Conservation (phyloP, 2,329 filamentous ascomycete species). For the Aaosphaeria arxii region DNA sequence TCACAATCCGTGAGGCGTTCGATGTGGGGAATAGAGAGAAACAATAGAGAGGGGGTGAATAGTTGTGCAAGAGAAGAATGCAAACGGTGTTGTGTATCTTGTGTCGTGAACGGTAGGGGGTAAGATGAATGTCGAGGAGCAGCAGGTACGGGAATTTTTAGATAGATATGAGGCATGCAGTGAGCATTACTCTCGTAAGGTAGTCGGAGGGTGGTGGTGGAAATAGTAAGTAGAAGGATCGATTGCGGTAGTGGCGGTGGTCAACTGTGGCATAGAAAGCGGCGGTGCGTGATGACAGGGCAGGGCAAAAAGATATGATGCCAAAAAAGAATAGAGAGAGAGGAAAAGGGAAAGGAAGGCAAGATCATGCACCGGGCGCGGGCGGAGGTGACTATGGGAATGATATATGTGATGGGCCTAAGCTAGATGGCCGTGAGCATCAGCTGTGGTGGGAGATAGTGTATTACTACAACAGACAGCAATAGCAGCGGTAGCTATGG, state of each 20-base stretch:
- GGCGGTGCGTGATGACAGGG: no score
- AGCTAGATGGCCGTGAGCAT: not conserved
- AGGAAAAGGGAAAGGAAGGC: slow-evolving; percentile 6
- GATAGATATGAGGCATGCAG: not conserved
- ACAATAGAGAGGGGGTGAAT: not conserved
- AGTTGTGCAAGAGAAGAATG: no score
- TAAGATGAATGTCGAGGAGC: no score
- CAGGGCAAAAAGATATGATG: slow-evolving; percentile 1
- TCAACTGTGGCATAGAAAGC: not conserved
- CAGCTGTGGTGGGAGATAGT: slow-evolving; percentile 4
- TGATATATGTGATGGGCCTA: no score
- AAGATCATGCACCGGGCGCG: not conserved
- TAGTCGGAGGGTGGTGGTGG: not conserved
- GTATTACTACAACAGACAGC: not conserved
- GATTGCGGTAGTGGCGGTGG: not conserved
- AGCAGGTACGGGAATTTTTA: not conserved
- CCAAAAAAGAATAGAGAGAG: slow-evolving; percentile 22
- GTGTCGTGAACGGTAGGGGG: no score
- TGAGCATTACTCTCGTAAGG: not conserved
- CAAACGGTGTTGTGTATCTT: no score
- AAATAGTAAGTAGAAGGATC: not conserved
- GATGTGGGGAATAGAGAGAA: slow-evolving; percentile 10
- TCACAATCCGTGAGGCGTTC: slow-evolving; percentile 31
- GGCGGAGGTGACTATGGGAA: no score
- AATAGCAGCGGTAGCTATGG: not conserved